These are phyloP conservation scores for Styphnolobium japonicum DNA, from an alignment of 306 rosid species.

Conservation along the genomic window DNA sequence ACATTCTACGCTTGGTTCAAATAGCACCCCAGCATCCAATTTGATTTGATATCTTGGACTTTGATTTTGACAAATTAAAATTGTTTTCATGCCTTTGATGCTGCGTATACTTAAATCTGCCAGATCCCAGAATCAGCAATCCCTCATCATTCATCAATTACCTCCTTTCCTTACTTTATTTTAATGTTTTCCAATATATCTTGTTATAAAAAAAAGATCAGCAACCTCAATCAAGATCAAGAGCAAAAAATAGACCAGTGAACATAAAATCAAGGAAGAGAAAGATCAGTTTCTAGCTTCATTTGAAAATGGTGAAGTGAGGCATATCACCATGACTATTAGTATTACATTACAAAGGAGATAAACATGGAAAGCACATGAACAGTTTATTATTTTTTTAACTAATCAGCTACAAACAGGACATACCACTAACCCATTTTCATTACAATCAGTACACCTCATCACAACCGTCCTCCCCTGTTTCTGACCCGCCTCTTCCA, in stretches of 20 bases:
- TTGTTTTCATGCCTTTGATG: no score
- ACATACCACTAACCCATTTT: constrained; percentile 82
- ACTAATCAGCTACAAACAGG: constrained; percentile 62
- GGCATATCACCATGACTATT: neutral
- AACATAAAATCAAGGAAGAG: neutral
- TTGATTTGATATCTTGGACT: no score
- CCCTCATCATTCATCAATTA: no score
- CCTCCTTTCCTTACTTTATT: no score
- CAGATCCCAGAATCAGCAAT: no score
- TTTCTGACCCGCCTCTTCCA: constrained; percentile 29
- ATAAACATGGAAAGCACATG: neutral
- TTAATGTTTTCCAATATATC: no score
- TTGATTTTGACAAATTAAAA: no score
- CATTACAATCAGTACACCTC: constrained; percentile 75
- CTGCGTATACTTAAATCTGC: no score
- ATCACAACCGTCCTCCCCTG: constrained; percentile 39
- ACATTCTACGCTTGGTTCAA: no score
- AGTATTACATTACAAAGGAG: neutral
- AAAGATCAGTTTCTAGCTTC: neutral
- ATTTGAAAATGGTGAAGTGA: constrained; percentile 8
- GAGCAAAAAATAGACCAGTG: neutral
- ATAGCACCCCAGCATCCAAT: no score
- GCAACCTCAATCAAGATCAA: no score
- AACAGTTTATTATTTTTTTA: neutral
- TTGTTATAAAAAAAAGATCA: no score